phyloP scores from a whole-genome alignment of 441 rosid genomes.

The Macaranga tanarius region DNA sequence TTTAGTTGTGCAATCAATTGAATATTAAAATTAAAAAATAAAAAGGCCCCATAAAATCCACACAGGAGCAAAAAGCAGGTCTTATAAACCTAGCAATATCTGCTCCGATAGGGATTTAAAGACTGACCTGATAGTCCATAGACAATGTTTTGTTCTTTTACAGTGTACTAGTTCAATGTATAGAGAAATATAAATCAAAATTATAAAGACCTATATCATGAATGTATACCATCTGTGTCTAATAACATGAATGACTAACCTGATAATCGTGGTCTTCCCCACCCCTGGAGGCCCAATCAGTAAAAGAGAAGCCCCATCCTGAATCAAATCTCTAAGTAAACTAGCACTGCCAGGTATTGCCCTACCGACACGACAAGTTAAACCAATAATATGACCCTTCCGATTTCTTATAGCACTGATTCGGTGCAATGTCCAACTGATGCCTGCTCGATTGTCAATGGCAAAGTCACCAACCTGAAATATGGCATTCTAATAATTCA shows the following conservation, averaged over 20 bases:
- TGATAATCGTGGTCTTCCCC: constrained; percentile 91
- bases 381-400: constrained; percentile 70
- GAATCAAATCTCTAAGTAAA: constrained; percentile 70
- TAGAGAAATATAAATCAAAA: constrained; percentile 1
- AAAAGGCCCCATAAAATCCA: not conserved
- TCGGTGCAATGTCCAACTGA: constrained; percentile 81
- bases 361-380: constrained; percentile 92
- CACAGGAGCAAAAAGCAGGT: not conserved
- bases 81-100: not conserved
- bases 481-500: constrained; percentile 21
- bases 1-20: not conserved
- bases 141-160: not conserved
- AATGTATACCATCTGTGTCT: constrained; percentile 10
- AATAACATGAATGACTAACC: constrained; percentile 39
- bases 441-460: constrained; percentile 88
- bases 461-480: constrained; percentile 87
- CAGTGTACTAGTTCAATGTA: not conserved
- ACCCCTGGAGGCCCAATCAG: constrained; percentile 96
- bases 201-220: constrained; percentile 2
- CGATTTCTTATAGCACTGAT: constrained; percentile 83
- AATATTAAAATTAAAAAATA: not conserved
- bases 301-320: constrained; percentile 73
- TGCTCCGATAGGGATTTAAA: too few relatives aligned
- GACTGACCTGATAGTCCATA: not conserved
- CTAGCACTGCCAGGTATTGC: constrained; percentile 79